Percentiles rank a stretch among this genome's conserved stretches.
Evolutionary conservation across 306 rosid species (phyloP).

Genomic region (Chamaecrista fasciculata): DNA sequence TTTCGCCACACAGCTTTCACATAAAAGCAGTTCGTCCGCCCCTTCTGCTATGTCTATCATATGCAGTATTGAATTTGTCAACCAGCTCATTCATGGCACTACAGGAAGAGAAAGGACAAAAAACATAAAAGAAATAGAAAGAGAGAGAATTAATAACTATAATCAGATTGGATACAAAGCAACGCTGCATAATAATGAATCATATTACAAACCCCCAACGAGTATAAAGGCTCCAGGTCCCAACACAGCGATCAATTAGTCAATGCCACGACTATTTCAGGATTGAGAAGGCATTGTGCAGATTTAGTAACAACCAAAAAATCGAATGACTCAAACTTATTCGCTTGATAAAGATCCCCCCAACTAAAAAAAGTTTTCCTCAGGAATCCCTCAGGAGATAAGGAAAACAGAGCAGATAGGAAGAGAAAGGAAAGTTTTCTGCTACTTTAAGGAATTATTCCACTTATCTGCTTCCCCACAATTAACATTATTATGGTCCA

Average conservation of each 20-base stretch:
- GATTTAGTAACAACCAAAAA: neutral
- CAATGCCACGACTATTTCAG: neutral
- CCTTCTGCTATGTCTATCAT: conserved; percentile 89
- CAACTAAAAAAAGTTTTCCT: conserved; percentile 7
- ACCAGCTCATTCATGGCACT: conserved; percentile 64
- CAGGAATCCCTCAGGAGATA: neutral
- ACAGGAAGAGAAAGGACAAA: conserved; percentile 2
- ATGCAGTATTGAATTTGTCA: conserved; percentile 84
- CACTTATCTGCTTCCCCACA: neutral
- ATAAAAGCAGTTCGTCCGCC: conserved; percentile 89
- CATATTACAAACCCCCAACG: neutral
- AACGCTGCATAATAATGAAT: conserved; percentile 10
- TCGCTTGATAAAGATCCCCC: neutral
- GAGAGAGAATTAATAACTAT: no score
- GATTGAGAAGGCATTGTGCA: neutral
- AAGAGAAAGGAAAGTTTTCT: neutral
- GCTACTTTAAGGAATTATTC: neutral
- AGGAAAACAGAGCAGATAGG: neutral
- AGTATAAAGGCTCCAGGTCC: neutral
- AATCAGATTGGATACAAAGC: conserved; percentile 3
- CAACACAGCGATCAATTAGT: neutral
- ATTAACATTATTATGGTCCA: neutral
- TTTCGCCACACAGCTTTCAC: conserved; percentile 39
- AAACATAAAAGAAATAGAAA: no score
- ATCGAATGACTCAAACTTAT: neutral